Percentiles rank a stretch among this genome's conserved stretches.
These are phyloP conservation scores for Rosa lucieae DNA, from an alignment of 306 rosid genomes.

Conservation along the genomic window DNA sequence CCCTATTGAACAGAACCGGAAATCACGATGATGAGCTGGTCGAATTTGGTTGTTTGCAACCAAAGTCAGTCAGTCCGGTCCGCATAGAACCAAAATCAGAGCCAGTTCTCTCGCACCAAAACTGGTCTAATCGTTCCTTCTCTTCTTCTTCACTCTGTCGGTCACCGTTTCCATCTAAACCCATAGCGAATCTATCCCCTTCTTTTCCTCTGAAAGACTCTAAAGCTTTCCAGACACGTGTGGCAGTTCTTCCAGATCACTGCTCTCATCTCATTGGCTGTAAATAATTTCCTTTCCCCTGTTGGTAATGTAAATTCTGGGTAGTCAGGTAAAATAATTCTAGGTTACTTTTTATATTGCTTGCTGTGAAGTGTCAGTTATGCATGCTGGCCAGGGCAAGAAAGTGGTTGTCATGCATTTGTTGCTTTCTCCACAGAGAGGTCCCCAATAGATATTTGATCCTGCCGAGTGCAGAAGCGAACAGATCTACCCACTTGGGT, in stretches of 20 bases:
- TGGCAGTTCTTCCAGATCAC: background rate
- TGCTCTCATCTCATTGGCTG: background rate
- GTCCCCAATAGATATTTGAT: background rate
- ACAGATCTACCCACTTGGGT: background rate
- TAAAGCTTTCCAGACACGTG: background rate
- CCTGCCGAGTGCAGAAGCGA: background rate
- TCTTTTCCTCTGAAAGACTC: background rate
- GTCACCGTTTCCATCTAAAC: slow-evolving; percentile 11
- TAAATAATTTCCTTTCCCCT: background rate
- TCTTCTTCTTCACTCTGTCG: slow-evolving; percentile 5
- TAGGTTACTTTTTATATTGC: background rate
- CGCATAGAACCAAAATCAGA: background rate
- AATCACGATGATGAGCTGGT: background rate
- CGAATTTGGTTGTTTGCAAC: background rate
- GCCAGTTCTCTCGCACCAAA: background rate
- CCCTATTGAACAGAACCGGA: background rate
- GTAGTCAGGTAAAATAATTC: background rate
- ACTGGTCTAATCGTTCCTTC: background rate
- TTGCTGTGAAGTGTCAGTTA: background rate
- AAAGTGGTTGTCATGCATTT: background rate
- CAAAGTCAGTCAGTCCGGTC: background rate
- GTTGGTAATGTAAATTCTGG: background rate
- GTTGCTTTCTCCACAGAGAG: background rate
- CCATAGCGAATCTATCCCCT: background rate
- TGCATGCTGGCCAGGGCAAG: background rate